phyloP scores from a whole-genome alignment of 495 filamentous ascomycete genomes.

The Tuber calosporum region DNA sequence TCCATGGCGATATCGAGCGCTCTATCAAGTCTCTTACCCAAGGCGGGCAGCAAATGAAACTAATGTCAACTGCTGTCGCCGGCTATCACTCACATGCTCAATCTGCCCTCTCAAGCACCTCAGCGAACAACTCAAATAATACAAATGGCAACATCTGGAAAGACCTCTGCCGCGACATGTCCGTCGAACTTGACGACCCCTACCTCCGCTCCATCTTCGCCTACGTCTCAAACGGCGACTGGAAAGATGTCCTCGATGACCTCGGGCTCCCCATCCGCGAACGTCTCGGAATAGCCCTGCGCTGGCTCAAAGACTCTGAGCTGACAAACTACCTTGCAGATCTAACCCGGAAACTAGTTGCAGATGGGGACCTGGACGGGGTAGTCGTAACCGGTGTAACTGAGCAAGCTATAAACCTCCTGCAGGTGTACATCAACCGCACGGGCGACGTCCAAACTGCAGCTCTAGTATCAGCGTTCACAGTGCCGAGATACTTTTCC shows the following conservation, averaged over 20 bases:
- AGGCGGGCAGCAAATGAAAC: conserved; percentile 39
- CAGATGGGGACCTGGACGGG: conserved; percentile 77
- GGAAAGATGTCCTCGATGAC: conserved; percentile 75
- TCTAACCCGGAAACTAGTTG: conserved; percentile 56
- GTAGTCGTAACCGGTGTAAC: conserved; percentile 80
- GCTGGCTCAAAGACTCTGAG: conserved; percentile 71
- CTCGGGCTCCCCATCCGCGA: conserved; percentile 74
- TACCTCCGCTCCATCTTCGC: conserved; percentile 88
- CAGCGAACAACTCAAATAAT: not conserved
- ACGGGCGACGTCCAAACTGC: conserved; percentile 86
- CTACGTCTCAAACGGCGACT: conserved; percentile 81
- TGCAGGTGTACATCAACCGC: conserved; percentile 79
- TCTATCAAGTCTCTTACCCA: conserved; percentile 28
- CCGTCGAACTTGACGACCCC: conserved; percentile 64
- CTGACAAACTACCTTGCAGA: conserved; percentile 64
- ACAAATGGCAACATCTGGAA: conserved; percentile 37
- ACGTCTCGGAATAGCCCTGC: conserved; percentile 75
- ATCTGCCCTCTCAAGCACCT: conserved; percentile 13
- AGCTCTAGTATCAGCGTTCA: conserved; percentile 72
- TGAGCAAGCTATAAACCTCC: conserved; percentile 68
- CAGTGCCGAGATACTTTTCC: conserved; percentile 71
- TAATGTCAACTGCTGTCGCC: conserved; percentile 41
- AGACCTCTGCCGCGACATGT: conserved; percentile 50
- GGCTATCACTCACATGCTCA: conserved; percentile 39
- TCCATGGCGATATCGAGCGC: conserved; percentile 59